Evolutionary conservation across 345 rosid genomes (phyloP), one percentile per base, ranked within the genome.

Genomic region (Sonneratia alba): DNA sequence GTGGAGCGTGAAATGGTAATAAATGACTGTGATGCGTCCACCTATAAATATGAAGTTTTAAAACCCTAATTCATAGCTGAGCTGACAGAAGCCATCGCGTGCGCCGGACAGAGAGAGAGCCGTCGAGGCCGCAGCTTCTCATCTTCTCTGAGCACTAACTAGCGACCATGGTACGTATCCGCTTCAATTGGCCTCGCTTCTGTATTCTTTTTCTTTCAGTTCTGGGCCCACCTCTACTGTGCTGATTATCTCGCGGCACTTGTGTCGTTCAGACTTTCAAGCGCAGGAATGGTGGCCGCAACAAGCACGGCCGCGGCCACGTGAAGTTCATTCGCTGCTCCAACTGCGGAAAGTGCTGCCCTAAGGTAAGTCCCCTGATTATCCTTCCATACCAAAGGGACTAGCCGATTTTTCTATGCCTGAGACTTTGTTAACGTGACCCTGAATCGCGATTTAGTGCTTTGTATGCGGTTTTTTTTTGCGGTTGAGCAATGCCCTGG

Each of bases 231-330:
- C 18, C 48, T 0, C 47, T 24, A 67, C 59, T 36, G 42, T 45
- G 2, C 57, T 47, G 10, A 21, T 59, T 3, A 24, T 56, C 27
- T 16, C 38, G 53, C 42, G 55, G 12, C 36, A 24, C 19, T 24
- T 62, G 71, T 27, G n/a, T 27, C 48, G 40, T 6, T 67, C 45
- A 92, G 98, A 89, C 97, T 8, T 90, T 90, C 87, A 92, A 92
- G 87, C 89, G 97, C 18, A 84, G 97, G 82, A 92, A 90, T n/a
- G 93, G 93, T 68, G 98, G 97, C 22, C 87, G 98, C 70, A 90
- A 90, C 90, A 92, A 92, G 93, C 95, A 92, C 74, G 93, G 96
- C 75, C 92, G 97, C 18, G 98, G 97, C 18, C 98, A 92, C 42
- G 93, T 87, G 76, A 92, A 92, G 67, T 86, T 88, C 73, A 86